These are phyloP conservation scores for Botrytis hyacinthi DNA, from an alignment of 2,329 filamentous ascomycete species.

Conservation along the genomic window DNA sequence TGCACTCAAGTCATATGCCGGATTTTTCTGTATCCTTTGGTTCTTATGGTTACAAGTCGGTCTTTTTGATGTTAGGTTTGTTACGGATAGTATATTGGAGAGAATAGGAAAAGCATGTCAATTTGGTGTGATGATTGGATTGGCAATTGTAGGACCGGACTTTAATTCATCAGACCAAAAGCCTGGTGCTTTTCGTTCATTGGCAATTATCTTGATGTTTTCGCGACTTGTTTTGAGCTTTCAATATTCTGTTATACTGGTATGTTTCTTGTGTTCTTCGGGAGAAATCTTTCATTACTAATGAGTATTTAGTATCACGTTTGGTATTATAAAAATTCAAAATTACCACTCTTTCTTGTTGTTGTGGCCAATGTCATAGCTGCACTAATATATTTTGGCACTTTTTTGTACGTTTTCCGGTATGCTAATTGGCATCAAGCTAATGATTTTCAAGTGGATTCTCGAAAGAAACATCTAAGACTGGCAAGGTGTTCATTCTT, in stretches of 20 bases:
- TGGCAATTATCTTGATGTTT: slow-evolving; percentile 41
- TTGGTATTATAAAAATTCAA: slow-evolving; percentile 29
- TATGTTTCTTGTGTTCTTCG: neutral
- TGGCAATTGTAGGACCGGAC: slow-evolving; percentile 12
- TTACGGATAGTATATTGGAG: slow-evolving; percentile 54
- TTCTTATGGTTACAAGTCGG: slow-evolving; percentile 59
- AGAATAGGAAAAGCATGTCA: slow-evolving; percentile 53
- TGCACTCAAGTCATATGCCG: slow-evolving; percentile 52
- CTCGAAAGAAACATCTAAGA: neutral
- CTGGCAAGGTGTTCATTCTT: slow-evolving; percentile 6
- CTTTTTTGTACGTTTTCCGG: slow-evolving; percentile 24
- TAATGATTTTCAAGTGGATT: neutral
- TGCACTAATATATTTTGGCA: slow-evolving; percentile 29
- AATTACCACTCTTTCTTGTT: slow-evolving; percentile 25
- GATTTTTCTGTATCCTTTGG: slow-evolving; percentile 50
- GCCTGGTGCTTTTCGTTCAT: slow-evolving; percentile 1
- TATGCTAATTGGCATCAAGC: neutral
- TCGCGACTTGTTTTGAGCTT: slow-evolving; percentile 40
- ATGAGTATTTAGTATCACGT: slow-evolving; percentile 25
- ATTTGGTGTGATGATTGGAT: slow-evolving; percentile 50
- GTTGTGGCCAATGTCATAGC: slow-evolving; percentile 25
- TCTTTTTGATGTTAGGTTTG: slow-evolving; percentile 58
- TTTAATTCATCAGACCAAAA: slow-evolving; percentile 12
- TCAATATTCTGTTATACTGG: slow-evolving; percentile 39
- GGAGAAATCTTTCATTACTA: neutral